Conservation (phyloP, 2,329 filamentous ascomycete species). For the Pestalotiopsis sp. region DNA sequence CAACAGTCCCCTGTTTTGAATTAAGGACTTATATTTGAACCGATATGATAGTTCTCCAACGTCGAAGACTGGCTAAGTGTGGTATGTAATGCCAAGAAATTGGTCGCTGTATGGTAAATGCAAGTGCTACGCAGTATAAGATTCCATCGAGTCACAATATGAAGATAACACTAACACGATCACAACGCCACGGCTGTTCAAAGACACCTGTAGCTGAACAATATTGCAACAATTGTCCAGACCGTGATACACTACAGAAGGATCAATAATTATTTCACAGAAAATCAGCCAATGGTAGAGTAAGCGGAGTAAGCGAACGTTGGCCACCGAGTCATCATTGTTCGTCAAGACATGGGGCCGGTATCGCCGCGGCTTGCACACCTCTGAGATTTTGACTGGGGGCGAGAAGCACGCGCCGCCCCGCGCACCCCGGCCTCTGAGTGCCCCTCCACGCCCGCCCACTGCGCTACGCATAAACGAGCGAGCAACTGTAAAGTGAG, state of each 20-base stretch:
- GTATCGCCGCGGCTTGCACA: constrained; percentile 1
- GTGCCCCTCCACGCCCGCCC: neutral
- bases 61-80: too few relatives aligned
- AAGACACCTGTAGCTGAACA: neutral
- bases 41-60: too few relatives aligned
- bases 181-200: too few relatives aligned
- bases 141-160: too few relatives aligned
- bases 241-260: neutral
- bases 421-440: neutral
- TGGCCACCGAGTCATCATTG: neutral
- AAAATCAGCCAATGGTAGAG: neutral
- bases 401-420: neutral
- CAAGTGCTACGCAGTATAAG: too few relatives aligned
- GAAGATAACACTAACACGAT: too few relatives aligned
- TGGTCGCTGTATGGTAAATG: too few relatives aligned
- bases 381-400: neutral
- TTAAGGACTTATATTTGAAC: too few relatives aligned
- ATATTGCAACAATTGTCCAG: neutral
- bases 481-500: neutral
- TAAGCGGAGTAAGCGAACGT: constrained; percentile 4
- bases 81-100: too few relatives aligned
- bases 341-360: neutral
- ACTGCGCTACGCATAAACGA: neutral
- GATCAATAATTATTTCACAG: neutral
- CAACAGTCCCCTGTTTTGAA: too few relatives aligned